phyloP scores from a whole-genome alignment of 805 yeast species.

The Soucietia sequanensis region DNA sequence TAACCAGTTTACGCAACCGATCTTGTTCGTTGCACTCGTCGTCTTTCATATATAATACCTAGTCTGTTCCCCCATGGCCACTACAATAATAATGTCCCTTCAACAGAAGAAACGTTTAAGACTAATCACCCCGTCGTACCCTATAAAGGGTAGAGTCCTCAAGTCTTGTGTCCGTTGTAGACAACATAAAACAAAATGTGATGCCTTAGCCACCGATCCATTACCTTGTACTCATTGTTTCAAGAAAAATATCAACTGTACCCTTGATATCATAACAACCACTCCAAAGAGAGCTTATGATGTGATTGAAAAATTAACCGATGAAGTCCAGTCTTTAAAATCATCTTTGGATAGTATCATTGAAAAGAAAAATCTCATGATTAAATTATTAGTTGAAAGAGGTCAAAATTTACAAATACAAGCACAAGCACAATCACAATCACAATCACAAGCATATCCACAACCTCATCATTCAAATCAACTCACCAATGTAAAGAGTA shows the following conservation, averaged over 20 bases:
- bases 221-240: conserved; percentile 56
- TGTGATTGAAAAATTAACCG: conserved; percentile 21
- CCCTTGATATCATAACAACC: conserved; percentile 49
- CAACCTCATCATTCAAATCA: too few species aligned
- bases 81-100: conserved; percentile 11
- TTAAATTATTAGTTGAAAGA: conserved; percentile 11
- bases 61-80: too few species aligned
- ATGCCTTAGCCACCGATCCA: conserved; percentile 52
- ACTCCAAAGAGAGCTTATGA: conserved; percentile 49
- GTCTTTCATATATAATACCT: too few species aligned
- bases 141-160: conserved; percentile 21
- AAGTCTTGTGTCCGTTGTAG: conserved; percentile 66
- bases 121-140: conserved; percentile 9
- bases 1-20: too few species aligned
- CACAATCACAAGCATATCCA: too few species aligned
- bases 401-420: conserved; percentile 3
- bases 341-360: conserved; percentile 22
- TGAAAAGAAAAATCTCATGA: conserved; percentile 16
- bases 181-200: conserved; percentile 65
- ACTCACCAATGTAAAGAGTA: too few species aligned
- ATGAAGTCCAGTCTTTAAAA: conserved; percentile 25
- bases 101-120: conserved; percentile 12
- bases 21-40: too few species aligned
- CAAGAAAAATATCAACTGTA: conserved; percentile 51
- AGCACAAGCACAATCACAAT: background rate